Percentiles rank a stretch among this genome's conserved stretches.
phyloP scores from a whole-genome alignment of 208 protist species.

The Leptomonas pyrrhocoris region DNA sequence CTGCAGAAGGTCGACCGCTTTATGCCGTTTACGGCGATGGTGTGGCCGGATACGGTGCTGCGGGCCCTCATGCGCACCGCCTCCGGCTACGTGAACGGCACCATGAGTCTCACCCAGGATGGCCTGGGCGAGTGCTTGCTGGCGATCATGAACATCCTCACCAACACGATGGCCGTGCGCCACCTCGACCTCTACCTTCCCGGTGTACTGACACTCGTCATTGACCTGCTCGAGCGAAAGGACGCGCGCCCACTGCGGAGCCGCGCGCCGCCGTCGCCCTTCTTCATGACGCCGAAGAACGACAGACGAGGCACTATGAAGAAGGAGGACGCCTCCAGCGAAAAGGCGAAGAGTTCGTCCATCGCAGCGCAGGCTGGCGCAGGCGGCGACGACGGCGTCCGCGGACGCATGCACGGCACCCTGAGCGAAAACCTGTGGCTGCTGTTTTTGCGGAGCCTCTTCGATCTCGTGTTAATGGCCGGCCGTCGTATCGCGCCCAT shows the following conservation, averaged over 20 bases:
- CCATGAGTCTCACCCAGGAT: slow-evolving; percentile 64
- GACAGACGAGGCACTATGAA: not conserved
- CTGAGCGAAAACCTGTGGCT: slow-evolving; percentile 28
- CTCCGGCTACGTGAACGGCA: slow-evolving; percentile 58
- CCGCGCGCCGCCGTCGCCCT: slow-evolving; percentile 9
- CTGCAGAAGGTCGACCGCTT: slow-evolving; percentile 37
- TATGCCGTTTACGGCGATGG: slow-evolving; percentile 24
- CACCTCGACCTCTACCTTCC: slow-evolving; percentile 68
- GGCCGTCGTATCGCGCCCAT: slow-evolving; percentile 63
- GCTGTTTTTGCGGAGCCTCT: slow-evolving; percentile 48
- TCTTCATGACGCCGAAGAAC: slow-evolving; percentile 11
- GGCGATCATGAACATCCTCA: slow-evolving; percentile 66
- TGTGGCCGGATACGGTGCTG: slow-evolving; percentile 78
- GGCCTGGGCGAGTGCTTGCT: slow-evolving; percentile 68
- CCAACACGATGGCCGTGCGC: slow-evolving; percentile 43
- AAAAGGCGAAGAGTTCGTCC: not conserved
- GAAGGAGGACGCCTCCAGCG: not conserved
- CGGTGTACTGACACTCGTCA: slow-evolving; percentile 60
- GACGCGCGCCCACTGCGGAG: slow-evolving; percentile 21
- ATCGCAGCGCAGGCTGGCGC: not conserved
- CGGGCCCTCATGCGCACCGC: slow-evolving; percentile 60
- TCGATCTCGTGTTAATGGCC: slow-evolving; percentile 53
- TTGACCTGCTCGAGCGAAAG: slow-evolving; percentile 33
- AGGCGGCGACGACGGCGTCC: not conserved
- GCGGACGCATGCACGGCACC: slow-evolving; percentile 10